Percentiles rank a stretch among this genome's conserved stretches.
These are phyloP conservation scores for Cupressus sempervirens DNA, from an alignment of 75 land plant genomes.

Conservation along the genomic window DNA sequence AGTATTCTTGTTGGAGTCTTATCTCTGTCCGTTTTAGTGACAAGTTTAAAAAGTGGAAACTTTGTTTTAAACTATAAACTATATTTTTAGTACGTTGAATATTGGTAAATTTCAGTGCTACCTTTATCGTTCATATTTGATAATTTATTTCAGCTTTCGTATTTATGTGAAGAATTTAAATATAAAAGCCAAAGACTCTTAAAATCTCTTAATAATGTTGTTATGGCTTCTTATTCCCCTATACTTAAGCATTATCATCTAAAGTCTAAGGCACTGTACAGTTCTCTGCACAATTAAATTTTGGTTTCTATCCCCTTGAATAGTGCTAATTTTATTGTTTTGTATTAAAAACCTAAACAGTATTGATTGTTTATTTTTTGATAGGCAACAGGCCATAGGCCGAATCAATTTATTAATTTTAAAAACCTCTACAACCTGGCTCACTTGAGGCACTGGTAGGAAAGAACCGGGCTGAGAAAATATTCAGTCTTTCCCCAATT, in stretches of 20 bases:
- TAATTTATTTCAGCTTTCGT: neutral
- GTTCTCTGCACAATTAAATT: neutral
- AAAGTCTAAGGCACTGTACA: neutral
- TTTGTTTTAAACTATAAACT: neutral
- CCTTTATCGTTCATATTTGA: neutral
- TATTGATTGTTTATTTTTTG: no score
- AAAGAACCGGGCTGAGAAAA: no score
- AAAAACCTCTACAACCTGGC: no score
- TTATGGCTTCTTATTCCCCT: neutral
- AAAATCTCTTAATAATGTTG: neutral
- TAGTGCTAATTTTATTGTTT: neutral
- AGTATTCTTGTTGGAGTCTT: no score
- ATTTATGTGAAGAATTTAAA: neutral
- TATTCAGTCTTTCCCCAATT: no score
- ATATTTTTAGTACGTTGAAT: neutral
- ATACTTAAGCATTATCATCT: neutral
- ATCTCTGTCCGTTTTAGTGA: no score
- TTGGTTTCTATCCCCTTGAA: neutral
- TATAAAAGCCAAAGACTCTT: neutral
- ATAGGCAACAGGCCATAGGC: no score
- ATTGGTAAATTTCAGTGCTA: neutral
- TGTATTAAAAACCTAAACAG: neutral
- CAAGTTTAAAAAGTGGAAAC: neutral
- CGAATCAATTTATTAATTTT: no score
- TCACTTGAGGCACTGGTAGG: no score